These are phyloP conservation scores for Tricholoma hemisulphureum DNA, from an alignment of 768 basidiomycete species.

Conservation along the genomic window DNA sequence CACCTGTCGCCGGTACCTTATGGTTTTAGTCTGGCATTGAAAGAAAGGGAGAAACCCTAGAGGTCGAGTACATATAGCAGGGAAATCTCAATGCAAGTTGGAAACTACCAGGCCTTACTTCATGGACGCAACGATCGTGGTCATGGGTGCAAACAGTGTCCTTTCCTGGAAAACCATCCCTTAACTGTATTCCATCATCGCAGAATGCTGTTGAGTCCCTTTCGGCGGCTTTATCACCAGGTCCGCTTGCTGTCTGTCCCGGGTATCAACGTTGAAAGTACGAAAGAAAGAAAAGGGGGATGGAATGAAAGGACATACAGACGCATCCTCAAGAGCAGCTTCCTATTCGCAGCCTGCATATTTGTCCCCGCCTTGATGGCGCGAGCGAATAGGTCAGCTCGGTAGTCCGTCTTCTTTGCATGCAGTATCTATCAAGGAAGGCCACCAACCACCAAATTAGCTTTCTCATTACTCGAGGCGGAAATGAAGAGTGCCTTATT, in stretches of 20 bases:
- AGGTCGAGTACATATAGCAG: too few species aligned
- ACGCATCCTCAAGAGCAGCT: conserved; percentile 78
- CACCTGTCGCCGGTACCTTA: too few species aligned
- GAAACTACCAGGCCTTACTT: too few species aligned
- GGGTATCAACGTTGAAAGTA: not conserved
- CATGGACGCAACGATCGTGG: too few species aligned
- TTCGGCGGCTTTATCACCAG: conserved; percentile 69
- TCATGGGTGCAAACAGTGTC: too few species aligned
- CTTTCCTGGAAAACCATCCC: too few species aligned
- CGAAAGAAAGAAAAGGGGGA: not conserved
- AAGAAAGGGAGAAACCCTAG: too few species aligned
- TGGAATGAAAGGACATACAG: conserved; percentile 55
- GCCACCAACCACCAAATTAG: conserved; percentile 3
- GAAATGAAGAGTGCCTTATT: conserved; percentile 60
- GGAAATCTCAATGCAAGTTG: too few species aligned
- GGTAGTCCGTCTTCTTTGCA: conserved; percentile 76
- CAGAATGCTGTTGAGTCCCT: conserved; percentile 15
- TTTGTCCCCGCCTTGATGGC: conserved; percentile 73
- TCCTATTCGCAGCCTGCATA: conserved; percentile 71
- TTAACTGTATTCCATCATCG: not conserved
- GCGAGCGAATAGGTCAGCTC: conserved; percentile 71
- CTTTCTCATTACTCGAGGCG: not conserved
- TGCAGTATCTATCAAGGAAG: conserved; percentile 58
- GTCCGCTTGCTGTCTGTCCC: conserved; percentile 73
- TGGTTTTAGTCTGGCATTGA: too few species aligned